A percentile compares a stretch with the other conserved stretches of the same genome.
phyloP scores from a whole-genome alignment of 2,329 filamentous ascomycete species.

The Rugonectria rugulosa region DNA sequence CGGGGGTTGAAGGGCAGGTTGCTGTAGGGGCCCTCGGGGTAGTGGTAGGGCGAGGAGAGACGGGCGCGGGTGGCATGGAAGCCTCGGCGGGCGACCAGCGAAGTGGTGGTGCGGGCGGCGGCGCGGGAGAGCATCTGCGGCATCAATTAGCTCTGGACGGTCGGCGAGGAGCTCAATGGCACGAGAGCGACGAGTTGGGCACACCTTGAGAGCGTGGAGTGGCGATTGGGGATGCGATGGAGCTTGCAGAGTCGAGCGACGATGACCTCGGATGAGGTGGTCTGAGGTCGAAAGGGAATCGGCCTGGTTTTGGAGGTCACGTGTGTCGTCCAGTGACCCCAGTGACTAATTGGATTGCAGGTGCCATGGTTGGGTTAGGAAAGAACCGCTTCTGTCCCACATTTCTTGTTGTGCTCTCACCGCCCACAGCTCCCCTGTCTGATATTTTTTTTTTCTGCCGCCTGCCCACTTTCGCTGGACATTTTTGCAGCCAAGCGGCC shows the following conservation, averaged over 20 bases:
- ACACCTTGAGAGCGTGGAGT: slow-evolving; percentile 40
- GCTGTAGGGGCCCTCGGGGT: slow-evolving; percentile 92
- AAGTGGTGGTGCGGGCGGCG: slow-evolving; percentile 69
- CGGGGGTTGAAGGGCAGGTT: slow-evolving; percentile 98
- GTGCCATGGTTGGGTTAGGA: slow-evolving; percentile 27
- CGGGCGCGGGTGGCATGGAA: slow-evolving; percentile 91
- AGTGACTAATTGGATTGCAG: slow-evolving; percentile 30
- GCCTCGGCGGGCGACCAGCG: slow-evolving; percentile 83
- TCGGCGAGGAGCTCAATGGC: slow-evolving; percentile 13
- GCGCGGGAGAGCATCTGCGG: slow-evolving; percentile 85
- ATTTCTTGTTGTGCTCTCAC: slow-evolving; percentile 17
- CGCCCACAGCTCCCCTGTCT: slow-evolving; percentile 29
- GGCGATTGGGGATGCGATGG: slow-evolving; percentile 33
- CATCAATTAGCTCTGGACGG: slow-evolving; percentile 50
- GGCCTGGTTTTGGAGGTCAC: slow-evolving; percentile 35
- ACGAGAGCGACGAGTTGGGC: slow-evolving; percentile 6
- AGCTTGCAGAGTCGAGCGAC: slow-evolving; percentile 37
- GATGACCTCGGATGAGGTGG: slow-evolving; percentile 40
- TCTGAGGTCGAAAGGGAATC: slow-evolving; percentile 43
- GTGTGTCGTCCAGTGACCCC: slow-evolving; percentile 17
- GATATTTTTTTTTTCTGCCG: slow-evolving; percentile 39
- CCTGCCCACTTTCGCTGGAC: slow-evolving; percentile 33
- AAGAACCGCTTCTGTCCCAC: slow-evolving; percentile 14
- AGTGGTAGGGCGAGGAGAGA: slow-evolving; percentile 93
- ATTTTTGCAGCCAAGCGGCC: slow-evolving; percentile 35